Conservation (phyloP, 31 red algal genomes). For the Asparagopsis taxiformis region DNA sequence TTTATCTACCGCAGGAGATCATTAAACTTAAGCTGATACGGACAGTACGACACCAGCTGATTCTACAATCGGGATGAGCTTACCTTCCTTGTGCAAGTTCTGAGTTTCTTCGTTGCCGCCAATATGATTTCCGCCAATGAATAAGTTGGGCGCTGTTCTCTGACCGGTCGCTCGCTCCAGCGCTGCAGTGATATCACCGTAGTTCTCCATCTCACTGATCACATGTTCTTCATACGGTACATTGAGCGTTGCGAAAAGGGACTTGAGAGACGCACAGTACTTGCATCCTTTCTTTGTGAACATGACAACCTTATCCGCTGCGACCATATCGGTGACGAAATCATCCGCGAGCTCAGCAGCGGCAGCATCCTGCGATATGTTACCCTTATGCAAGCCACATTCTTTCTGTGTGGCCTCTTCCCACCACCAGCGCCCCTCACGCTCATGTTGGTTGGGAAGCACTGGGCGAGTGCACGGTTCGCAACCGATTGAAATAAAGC, state of each 20-base stretch:
- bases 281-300: conserved; percentile 88
- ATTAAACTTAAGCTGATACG: not conserved
- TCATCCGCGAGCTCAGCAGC: conserved; percentile 63
- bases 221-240: conserved; percentile 61
- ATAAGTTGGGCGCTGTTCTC: conserved; percentile 88
- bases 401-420: conserved; percentile 99
- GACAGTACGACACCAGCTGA: not conserved
- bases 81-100: conserved; percentile 37
- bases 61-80: not conserved
- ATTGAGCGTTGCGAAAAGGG: conserved; percentile 69
- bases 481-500: conserved; percentile 92
- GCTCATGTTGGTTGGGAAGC: conserved; percentile 96
- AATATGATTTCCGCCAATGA: conserved; percentile 77
- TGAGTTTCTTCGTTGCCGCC: conserved; percentile 91
- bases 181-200: conserved; percentile 73
- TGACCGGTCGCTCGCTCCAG: conserved; percentile 77
- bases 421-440: conserved; percentile 99
- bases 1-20: no score
- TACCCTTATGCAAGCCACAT: conserved; percentile 95
- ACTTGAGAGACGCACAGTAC: conserved; percentile 74
- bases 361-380: conserved; percentile 69
- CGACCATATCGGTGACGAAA: conserved; percentile 48
- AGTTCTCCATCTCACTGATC: conserved; percentile 66
- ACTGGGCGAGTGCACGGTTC: conserved; percentile 94
- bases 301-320: conserved; percentile 69